Evolutionary conservation across 352 stramenopile genomes (phyloP), one percentile per base, ranked within the genome.

Genomic region (Thraustochytrium striatum): DNA sequence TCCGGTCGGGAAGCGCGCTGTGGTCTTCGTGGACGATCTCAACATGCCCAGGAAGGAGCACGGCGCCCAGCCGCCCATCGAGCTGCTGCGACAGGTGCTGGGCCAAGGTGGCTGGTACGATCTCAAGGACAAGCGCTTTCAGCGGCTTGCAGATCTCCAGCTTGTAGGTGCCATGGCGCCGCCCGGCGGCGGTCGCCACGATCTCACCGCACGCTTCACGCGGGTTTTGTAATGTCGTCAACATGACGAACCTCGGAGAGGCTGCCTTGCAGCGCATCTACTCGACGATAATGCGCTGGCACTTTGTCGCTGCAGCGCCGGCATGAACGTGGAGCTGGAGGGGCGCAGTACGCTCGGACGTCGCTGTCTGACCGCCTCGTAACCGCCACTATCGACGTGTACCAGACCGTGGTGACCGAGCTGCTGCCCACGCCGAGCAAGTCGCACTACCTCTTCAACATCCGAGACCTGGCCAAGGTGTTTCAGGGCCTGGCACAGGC

Each of bases 21-120:
- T 97, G 65, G 87, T 97, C 41, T 95, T 97, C 81, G 89, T 98
- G 21, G 93, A 98, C 82, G 93, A 97, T 75, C 82, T 97, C 7
- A 98, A 98, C 82, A 98, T 98, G 93, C 93, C 93, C 1, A 95
- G 97, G 81, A 88, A 92, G 39, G 93, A 97, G 81, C 89, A 95
- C 78, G 94, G 95, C 59, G 94, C 94, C 0, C 94, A 98, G 84
- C 94, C 94, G 5, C 92, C 94, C 9, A 96, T 98, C 69, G 94
- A 98, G 82, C 93, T 98, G 30, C 62, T 98, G 43, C 87, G 93
- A 0, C 93, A 98, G 84, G 97, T 91, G 91, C 97, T 97, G 69
- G 91, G 96, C 81, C 92, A 98, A 81, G 89, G 86, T 52, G 93
- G 93, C 1, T 98, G 93, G 94, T 98, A 97, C 81, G 93, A 97